Evolutionary conservation across 202 grass and related monocot genomes (phyloP), one percentile per base, ranked within the genome.

Genomic region (Carex arenaria): DNA sequence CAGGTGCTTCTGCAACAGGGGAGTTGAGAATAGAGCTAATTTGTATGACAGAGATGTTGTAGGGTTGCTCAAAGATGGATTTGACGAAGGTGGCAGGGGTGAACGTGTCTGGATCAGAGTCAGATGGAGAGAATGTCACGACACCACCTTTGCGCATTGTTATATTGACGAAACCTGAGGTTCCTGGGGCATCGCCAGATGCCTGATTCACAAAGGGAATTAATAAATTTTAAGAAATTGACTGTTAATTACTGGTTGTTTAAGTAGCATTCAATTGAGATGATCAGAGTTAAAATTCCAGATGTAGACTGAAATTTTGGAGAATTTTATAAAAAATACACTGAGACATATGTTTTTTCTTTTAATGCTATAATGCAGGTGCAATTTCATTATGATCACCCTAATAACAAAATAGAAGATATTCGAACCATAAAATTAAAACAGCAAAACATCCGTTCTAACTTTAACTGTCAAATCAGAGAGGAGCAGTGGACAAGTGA

Each of bases 41-140:
- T 70, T 93, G 87, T 17, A 97, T 76, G 42, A 97, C 86, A 45
- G 89, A 78, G 74, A 97, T 85, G 82, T 94, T 69, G 65, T 83
- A 87, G 4, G 91, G 86, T 2, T 52, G 7, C 53, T 90, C 86
- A 28, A 83, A 57, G 23, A 97, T 53, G 30, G 91, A 83, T 19
- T 87, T 88, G 73, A 78, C 51, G 59, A 86, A 97, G 84, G 88
- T 72, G 23, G 65, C 82, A 2, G 56, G n/a, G 6, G 22, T 18
- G 10, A 56, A 17, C 8, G 34, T 72, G 12, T 77, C n/a, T 2
- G 64, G 13, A 36, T 77, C 70, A 2, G 64, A 14, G 43, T 91
- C 84, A 3, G 43, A 68, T 10, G 76, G 81, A 7, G 75, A 2
- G 79, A 97, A 93, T 2, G 59, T 67, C 1, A 89, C 87, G 14